Conservation (phyloP, 495 filamentous ascomycete species). For the Apodospora peruviana region DNA sequence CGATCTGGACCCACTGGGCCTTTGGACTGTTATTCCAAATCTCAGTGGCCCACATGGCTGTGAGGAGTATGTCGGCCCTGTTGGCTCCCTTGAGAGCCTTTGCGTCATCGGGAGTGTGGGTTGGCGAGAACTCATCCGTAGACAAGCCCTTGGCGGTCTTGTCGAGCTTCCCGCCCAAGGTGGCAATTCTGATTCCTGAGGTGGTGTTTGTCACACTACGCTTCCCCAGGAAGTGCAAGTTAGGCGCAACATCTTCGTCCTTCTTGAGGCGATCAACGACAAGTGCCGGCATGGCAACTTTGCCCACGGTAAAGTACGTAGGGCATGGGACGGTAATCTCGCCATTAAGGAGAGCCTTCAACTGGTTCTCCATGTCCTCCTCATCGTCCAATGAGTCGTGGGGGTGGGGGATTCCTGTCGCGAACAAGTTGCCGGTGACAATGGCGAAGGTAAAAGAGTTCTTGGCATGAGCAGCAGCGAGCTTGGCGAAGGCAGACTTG, state of each 20-base stretch:
- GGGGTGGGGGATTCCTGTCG: too few relatives aligned
- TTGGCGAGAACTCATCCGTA: conserved; percentile 59
- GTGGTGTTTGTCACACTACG: conserved; percentile 80
- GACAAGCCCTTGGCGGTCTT: conserved; percentile 43
- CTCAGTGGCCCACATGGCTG: conserved; percentile 73
- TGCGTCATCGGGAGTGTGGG: conserved; percentile 71
- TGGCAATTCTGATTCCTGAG: conserved; percentile 78
- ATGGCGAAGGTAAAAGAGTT: conserved; percentile 82
- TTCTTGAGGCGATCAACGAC: conserved; percentile 68
- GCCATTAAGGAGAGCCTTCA: conserved; percentile 61
- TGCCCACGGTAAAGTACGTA: conserved; percentile 82
- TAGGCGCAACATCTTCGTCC: conserved; percentile 72
- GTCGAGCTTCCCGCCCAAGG: conserved; percentile 68
- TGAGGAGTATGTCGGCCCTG: conserved; percentile 77
- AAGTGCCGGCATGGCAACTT: conserved; percentile 55
- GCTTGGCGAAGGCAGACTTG: conserved; percentile 66
- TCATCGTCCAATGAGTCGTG: conserved; percentile 50
- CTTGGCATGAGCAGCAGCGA: conserved; percentile 72
- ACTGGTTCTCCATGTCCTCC: too few relatives aligned
- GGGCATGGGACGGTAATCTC: conserved; percentile 67
- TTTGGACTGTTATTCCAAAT: conserved; percentile 52
- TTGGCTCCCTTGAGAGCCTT: conserved; percentile 67
- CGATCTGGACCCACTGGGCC: conserved; percentile 43
- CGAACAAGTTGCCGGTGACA: conserved; percentile 77
- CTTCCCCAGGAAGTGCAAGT: conserved; percentile 83